Evolutionary conservation across 495 filamentous ascomycete genomes (phyloP), one percentile per base, ranked within the genome.

Genomic region (Penicillium lagena): DNA sequence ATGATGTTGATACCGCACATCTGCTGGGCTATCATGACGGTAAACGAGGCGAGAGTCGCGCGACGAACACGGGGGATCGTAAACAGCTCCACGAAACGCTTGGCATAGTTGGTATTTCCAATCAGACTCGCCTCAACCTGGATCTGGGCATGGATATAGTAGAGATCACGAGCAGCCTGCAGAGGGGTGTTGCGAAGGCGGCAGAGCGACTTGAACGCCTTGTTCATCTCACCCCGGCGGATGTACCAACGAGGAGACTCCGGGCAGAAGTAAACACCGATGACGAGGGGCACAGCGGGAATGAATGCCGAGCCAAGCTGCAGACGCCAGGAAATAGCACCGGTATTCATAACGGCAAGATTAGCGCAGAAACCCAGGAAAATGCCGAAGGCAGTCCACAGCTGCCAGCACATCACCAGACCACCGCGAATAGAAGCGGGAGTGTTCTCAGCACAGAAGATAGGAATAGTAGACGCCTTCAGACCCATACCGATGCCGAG

Each of bases 1-100:
- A 90, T 86, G 60, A 91, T 86, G 64, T 60, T 60, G 30, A 60
- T 86, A 48, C 86, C 87, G 59, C 87, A 93, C 82, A 94, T 87
- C 66, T 95, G 88, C 68, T 93, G 86, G 8, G 79, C 81, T 51
- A 87, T 74, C 79, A 87, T 87, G 41, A 89, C 83, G 1, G 75
- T 70, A 45, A 69, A 73, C 0, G 78, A 80, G 30, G 82, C 84
- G 22, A 80, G 69, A 17, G 78, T 85, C 9, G 83, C 82, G 43
- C 84, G 77, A 32, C 83, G 75, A 39, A 85, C 66, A 29, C 83
- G 80, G 12, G 83, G 82, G 45, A 86, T 78, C 9, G 79, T 80
- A 53, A 89, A 87, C 8, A 86, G 63, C 46, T 89, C 77, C 32
- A 73, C 40, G 42, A 86, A 76, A 10, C 82, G 76, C 15, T 66